Evolutionary conservation across 1,139 yeast genomes (phyloP).

Genomic region (Scheffersomyces insectosa): DNA sequence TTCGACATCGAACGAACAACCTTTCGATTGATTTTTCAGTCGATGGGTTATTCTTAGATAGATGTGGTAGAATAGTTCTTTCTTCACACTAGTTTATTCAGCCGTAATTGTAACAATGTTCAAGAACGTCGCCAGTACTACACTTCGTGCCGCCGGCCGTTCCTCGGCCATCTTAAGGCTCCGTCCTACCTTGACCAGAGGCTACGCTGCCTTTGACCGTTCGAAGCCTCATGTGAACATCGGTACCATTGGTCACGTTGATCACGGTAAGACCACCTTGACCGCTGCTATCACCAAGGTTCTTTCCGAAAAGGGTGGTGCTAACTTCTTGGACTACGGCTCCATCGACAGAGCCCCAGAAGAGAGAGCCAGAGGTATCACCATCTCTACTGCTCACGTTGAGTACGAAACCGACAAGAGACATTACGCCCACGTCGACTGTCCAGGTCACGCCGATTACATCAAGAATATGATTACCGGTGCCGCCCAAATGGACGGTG

Average conservation of each 20-base stretch:
- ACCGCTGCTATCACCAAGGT: constrained; percentile 99
- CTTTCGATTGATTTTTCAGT: no score
- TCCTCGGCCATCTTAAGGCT: constrained; percentile 10
- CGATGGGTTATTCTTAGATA: no score
- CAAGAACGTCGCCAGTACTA: constrained; percentile 14
- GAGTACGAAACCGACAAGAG: constrained; percentile 59
- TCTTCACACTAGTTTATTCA: no score
- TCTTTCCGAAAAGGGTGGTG: constrained; percentile 85
- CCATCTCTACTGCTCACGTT: constrained; percentile 96
- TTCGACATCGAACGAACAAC: no score
- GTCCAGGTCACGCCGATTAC: constrained; percentile 98
- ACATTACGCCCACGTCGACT: constrained; percentile 36
- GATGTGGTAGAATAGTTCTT: no score
- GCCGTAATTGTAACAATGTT: constrained; percentile 12
- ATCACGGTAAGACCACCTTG: constrained; percentile 97
- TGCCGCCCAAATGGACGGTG: constrained; percentile 99
- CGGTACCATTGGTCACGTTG: constrained; percentile 93
- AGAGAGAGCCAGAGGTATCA: constrained; percentile 99
- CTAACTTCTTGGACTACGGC: constrained; percentile 87
- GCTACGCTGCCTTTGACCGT: constrained; percentile 76
- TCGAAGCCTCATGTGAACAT: constrained; percentile 94
- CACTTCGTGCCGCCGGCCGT: constrained; percentile 21
- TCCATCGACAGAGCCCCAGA: constrained; percentile 98
- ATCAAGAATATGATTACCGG: constrained; percentile 99
- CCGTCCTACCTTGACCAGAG: constrained; percentile 41